A percentile compares a stretch with the other conserved stretches of the same genome.
Evolutionary conservation across 176 grass and related monocot genomes (phyloP).

Genomic region (Carex myosuroides): DNA sequence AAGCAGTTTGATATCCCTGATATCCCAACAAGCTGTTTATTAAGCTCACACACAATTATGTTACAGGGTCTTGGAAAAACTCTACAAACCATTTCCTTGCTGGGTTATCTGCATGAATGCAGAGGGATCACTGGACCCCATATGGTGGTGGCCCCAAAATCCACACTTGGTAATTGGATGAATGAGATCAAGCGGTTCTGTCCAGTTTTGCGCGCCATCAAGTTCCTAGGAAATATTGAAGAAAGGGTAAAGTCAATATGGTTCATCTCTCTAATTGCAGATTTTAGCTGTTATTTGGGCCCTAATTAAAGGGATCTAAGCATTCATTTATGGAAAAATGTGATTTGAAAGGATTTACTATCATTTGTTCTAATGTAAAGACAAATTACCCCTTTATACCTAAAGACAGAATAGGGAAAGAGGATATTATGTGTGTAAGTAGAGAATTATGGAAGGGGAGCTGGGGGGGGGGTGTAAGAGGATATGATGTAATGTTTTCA

Average conservation of each 20-base stretch:
- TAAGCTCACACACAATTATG: neutral
- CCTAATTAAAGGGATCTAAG: neutral
- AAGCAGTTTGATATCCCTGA: neutral
- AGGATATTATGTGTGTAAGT: neutral
- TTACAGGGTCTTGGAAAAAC: conserved; percentile 95
- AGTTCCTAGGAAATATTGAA: conserved; percentile 93
- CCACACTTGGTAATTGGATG: conserved; percentile 98
- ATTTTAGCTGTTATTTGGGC: neutral
- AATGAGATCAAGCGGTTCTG: conserved; percentile 94
- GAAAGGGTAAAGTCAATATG: conserved; percentile 58
- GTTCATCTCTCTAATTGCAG: neutral
- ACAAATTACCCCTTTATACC: neutral
- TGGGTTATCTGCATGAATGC: conserved; percentile 89
- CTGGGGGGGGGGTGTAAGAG: neutral
- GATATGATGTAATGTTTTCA: conserved; percentile 1
- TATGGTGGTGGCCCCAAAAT: conserved; percentile 98
- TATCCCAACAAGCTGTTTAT: neutral
- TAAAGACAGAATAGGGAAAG: neutral
- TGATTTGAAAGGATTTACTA: neutral
- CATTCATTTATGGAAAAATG: neutral
- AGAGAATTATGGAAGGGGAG: neutral
- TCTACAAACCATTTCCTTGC: conserved; percentile 92
- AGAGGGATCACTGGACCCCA: conserved; percentile 94
- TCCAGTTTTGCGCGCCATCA: conserved; percentile 70
- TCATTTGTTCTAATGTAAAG: neutral